A percentile compares a stretch with the other conserved stretches of the same genome.
Conservation (phyloP, 345 rosid species). For the Hypericum androsaemum region DNA sequence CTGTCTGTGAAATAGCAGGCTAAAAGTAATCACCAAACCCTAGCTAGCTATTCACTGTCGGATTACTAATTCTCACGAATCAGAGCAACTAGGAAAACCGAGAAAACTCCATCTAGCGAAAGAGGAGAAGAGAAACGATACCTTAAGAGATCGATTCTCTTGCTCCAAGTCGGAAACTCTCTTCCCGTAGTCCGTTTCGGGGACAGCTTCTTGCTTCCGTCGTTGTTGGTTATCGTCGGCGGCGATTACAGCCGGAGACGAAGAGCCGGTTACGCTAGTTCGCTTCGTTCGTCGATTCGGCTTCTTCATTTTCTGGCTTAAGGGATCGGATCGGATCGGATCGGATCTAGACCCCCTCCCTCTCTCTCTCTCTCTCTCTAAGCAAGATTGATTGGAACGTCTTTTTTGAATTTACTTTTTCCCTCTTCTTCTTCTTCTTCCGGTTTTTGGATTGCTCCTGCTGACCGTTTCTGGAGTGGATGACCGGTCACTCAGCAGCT, state of each 20-base stretch:
- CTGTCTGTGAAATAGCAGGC: conserved; percentile 9
- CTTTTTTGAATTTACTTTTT: no score
- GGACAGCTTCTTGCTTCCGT: not conserved
- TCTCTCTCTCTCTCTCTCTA: no score
- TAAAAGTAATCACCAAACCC: not conserved
- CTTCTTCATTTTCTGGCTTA: not conserved
- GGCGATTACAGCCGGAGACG: conserved; percentile 16
- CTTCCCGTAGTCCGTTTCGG: conserved; percentile 2
- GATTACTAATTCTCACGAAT: not conserved
- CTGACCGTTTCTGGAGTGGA: no score
- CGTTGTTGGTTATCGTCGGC: not conserved
- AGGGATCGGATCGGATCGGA: no score
- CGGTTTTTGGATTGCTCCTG: no score
- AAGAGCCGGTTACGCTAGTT: no score
- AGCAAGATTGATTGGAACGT: no score
- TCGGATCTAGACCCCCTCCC: not conserved
- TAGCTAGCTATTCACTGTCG: no score
- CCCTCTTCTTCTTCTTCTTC: no score
- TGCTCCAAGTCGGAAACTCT: conserved; percentile 14
- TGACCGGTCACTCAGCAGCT: no score
- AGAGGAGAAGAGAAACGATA: no score
- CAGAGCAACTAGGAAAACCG: not conserved
- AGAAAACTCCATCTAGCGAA: no score
- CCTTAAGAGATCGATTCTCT: conserved; percentile 21
- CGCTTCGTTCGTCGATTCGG: conserved; percentile 48